Evolutionary conservation across 805 yeast species (phyloP).

Genomic region (Schizosaccharomyces osmophilus): DNA sequence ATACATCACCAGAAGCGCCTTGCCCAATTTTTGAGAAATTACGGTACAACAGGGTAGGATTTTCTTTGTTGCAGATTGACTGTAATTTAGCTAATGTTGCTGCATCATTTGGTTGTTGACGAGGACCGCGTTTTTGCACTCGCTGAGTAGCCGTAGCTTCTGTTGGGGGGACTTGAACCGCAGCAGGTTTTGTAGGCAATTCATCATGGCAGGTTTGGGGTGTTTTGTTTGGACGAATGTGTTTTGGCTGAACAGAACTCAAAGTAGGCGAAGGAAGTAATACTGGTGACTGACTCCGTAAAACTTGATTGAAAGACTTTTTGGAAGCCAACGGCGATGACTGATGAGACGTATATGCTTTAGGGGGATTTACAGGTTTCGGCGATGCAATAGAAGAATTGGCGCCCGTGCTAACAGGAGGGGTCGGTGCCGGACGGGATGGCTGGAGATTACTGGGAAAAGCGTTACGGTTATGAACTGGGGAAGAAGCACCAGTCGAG

Average conservation of each 20-base stretch:
- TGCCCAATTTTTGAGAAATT: conserved; percentile 68
- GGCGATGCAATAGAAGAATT: neutral
- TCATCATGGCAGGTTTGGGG: neutral
- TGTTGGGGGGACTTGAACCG: neutral
- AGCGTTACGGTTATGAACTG: neutral
- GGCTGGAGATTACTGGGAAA: neutral
- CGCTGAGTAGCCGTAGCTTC: conserved; percentile 21
- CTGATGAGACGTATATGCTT: neutral
- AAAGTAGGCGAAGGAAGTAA: neutral
- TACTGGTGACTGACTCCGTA: neutral
- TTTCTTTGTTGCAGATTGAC: conserved; percentile 56
- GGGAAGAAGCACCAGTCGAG: neutral
- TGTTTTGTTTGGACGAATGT: conserved; percentile 4
- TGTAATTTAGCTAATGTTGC: conserved; percentile 63
- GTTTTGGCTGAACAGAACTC: conserved; percentile 1
- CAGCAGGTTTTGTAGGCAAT: neutral
- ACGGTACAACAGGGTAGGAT: conserved; percentile 46
- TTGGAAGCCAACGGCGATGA: neutral
- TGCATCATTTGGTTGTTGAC: conserved; percentile 36
- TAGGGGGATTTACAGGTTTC: neutral
- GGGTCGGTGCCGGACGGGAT: neutral
- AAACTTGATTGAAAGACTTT: neutral
- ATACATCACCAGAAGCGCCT: conserved; percentile 96
- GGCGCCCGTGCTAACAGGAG: neutral
- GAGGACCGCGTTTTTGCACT: conserved; percentile 32